These are phyloP conservation scores for Ashbya aceris DNA, from an alignment of 1,139 yeast species.

Conservation along the genomic window DNA sequence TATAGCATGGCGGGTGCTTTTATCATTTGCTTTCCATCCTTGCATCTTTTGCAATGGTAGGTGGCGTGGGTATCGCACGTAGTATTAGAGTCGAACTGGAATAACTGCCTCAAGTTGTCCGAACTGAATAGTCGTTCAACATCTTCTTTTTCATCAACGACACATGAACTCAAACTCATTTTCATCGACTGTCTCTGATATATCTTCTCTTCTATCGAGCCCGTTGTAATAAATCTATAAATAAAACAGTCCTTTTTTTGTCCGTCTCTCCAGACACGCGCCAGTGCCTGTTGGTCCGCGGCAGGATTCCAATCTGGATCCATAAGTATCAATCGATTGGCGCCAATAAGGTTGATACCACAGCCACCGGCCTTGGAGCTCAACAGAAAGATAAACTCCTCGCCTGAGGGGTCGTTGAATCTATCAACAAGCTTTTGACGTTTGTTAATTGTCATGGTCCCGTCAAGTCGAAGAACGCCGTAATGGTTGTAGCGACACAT, in stretches of 20 bases:
- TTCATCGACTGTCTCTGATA: slow-evolving; percentile 97
- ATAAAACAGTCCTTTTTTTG: slow-evolving; percentile 95
- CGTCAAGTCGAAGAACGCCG: slow-evolving; percentile 81
- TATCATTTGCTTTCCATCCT: slow-evolving; percentile 51
- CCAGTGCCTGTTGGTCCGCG: slow-evolving; percentile 95
- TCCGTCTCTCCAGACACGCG: slow-evolving; percentile 98
- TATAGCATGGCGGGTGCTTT: slow-evolving; percentile 85
- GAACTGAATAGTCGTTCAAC: slow-evolving; percentile 87
- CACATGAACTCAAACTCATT: slow-evolving; percentile 85
- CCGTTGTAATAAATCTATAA: slow-evolving; percentile 86
- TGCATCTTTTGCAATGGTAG: slow-evolving; percentile 78
- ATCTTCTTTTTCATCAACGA: slow-evolving; percentile 92
- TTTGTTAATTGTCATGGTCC: slow-evolving; percentile 84
- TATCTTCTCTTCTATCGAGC: slow-evolving; percentile 92
- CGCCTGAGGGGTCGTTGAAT: slow-evolving; percentile 83
- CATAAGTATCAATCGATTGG: slow-evolving; percentile 75
- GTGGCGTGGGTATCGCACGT: slow-evolving; percentile 89
- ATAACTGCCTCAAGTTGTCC: slow-evolving; percentile 67
- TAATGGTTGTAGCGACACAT: slow-evolving; percentile 70
- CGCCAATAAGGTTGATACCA: slow-evolving; percentile 95
- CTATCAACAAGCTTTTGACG: slow-evolving; percentile 87
- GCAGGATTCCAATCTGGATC: slow-evolving; percentile 99
- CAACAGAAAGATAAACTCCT: slow-evolving; percentile 77
- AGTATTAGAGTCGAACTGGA: slow-evolving; percentile 60
- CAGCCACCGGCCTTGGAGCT: slow-evolving; percentile 99